Base-by-base conservation (phyloP, 495 filamentous ascomycete species). In the Geoglossum glabrum region DNA sequence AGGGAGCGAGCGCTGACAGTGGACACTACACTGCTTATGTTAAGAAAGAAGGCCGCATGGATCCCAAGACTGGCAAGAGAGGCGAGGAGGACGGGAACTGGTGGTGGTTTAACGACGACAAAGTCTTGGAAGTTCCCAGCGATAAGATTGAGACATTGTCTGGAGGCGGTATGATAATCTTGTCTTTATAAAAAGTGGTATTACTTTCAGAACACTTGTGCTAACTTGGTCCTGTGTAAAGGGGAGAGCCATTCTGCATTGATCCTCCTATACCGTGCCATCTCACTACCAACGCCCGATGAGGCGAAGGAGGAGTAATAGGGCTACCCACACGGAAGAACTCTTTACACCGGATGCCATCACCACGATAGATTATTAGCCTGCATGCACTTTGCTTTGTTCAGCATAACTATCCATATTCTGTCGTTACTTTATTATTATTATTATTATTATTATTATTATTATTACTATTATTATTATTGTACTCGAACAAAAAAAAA, bases 61-160 rank as follows among this genome's bases (percentile, higher is more conserved):
- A 87, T 60, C 69, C 79, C 8, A 76, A 75, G 57, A 80, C 80
- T 3, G 82, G 80, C 59, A 86, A 86, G 73, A 71, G 80, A 62
- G 79, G 79, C 58, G 80, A 82, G 61, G 84, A 90, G 57, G 89
- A 95, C 61, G 88, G 82, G 57, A 95, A 90, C 62, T 98, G 92
- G 92, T 98, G 92, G 88, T 97, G 92, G 89, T 98, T 98, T 76
- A 95, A 98, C 66, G 92, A 98, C 64, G 93, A 98, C 65, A 94
- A 90, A 69, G 93, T 98, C 11, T 79, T 84, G 40, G 93, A 97
- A 70, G 92, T 98, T 28, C 83, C 90, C 3, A 71, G 78, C 9
- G 88, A 95, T 63, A 94, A 92, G 73, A 93, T 98, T 62, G 84
- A 90, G 65, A 81, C 83, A 6, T 76, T 98, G 60, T 77, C 87